Conservation (phyloP, 169 alveolate species). For the Theileria annulata region DNA sequence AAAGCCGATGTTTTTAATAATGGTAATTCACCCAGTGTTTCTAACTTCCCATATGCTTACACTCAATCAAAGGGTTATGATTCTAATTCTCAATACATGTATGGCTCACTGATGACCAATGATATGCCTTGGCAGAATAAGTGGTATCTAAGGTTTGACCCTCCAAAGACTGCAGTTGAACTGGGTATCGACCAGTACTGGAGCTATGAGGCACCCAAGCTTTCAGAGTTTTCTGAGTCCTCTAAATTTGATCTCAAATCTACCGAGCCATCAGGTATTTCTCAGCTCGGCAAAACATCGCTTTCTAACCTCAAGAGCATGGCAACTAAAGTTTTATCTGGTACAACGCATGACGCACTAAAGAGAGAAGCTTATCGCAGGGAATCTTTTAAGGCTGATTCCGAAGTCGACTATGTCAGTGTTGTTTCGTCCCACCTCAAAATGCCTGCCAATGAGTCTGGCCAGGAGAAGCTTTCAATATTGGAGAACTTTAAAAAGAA, state of each 20-base stretch:
- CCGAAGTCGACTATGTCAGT: constrained; percentile 38
- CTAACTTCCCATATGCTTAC: too few species aligned
- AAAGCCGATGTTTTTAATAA: not conserved
- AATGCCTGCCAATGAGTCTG: constrained; percentile 46
- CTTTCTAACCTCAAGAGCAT: constrained; percentile 45
- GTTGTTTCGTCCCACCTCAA: constrained; percentile 24
- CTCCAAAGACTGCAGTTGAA: constrained; percentile 58
- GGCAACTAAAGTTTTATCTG: constrained; percentile 46
- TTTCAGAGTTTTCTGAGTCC: constrained; percentile 12
- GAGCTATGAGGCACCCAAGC: constrained; percentile 62
- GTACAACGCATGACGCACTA: constrained; percentile 48
- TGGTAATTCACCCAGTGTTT: too few species aligned
- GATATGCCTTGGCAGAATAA: constrained; percentile 59
- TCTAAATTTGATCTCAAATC: constrained; percentile 6
- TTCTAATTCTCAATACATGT: not conserved
- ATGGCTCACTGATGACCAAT: constrained; percentile 41
- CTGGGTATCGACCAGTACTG: constrained; percentile 51
- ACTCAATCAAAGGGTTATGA: too few species aligned
- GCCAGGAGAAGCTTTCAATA: constrained; percentile 51
- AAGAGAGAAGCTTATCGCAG: constrained; percentile 30
- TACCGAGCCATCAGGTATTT: not conserved
- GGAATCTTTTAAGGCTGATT: constrained; percentile 9
- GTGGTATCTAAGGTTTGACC: constrained; percentile 55
- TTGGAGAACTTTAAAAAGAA: constrained; percentile 33
- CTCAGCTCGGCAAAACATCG: constrained; percentile 22